Percentiles rank a stretch among this genome's conserved stretches.
These are phyloP conservation scores for Phanerochaete sordida DNA, from an alignment of 768 basidiomycete genomes.

Conservation along the genomic window DNA sequence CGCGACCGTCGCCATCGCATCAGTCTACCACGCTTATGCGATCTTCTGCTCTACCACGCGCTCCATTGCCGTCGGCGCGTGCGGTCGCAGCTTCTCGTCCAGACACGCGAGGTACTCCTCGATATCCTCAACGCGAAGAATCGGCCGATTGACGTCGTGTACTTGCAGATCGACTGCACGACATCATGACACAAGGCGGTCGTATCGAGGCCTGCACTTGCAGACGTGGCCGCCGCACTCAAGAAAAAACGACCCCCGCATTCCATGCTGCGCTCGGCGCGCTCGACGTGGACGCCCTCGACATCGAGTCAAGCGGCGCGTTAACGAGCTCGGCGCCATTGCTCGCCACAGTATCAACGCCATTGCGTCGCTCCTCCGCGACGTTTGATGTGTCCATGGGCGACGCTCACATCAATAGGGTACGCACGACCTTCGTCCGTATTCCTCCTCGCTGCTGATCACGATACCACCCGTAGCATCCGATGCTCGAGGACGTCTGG, in stretches of 20 bases:
- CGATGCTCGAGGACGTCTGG: too few relatives aligned
- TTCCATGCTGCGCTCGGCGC: not conserved
- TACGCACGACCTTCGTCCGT: not conserved
- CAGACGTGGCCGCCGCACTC: not conserved
- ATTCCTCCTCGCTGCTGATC: not conserved
- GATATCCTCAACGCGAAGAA: not conserved
- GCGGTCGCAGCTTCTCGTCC: not conserved
- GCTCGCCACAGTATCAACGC: not conserved
- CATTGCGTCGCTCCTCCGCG: not conserved
- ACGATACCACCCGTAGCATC: too few relatives aligned
- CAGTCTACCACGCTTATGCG: conserved; percentile 17
- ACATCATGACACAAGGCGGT: not conserved
- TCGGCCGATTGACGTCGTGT: not conserved
- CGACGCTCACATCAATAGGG: too few relatives aligned
- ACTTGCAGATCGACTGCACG: not conserved
- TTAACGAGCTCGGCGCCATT: not conserved
- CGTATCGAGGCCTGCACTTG: not conserved
- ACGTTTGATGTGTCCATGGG: too few relatives aligned
- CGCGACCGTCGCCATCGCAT: conserved; percentile 15
- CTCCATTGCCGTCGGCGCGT: conserved; percentile 15
- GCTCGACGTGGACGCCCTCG: too few relatives aligned
- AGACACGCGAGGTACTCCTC: not conserved
- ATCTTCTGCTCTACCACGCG: conserved; percentile 19
- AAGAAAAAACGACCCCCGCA: not conserved
- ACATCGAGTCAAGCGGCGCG: too few relatives aligned